Evolutionary conservation across 139 green algal genomes (phyloP).

Genomic region (Volvox africanus): DNA sequence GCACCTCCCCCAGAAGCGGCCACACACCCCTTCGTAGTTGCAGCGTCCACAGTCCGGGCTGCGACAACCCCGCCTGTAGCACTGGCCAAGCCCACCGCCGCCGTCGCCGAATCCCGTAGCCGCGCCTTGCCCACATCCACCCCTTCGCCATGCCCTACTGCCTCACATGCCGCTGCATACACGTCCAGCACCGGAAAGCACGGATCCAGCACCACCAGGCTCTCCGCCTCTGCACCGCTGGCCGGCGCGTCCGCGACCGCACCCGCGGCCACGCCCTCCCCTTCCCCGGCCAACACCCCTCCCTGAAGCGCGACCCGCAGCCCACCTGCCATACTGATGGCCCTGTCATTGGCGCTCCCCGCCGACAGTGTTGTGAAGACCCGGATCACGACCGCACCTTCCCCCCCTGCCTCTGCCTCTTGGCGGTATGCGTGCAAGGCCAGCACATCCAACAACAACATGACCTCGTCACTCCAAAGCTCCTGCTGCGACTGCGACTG

Average conservation of each 20-base stretch:
- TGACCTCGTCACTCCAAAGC: background rate
- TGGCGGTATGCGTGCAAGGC: background rate
- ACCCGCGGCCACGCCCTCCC: background rate
- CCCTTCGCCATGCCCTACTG: background rate
- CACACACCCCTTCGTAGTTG: no score
- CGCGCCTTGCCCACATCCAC: background rate
- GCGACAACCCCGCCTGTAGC: no score
- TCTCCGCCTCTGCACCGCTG: background rate
- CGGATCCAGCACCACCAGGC: background rate
- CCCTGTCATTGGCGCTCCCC: background rate
- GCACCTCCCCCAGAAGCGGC: no score
- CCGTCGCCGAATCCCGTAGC: background rate
- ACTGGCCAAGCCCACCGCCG: no score
- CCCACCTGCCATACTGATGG: background rate
- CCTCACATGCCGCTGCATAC: conserved; percentile 2
- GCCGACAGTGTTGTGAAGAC: background rate
- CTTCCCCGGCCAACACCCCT: background rate
- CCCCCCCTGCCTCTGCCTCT: background rate
- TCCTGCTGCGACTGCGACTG: background rate
- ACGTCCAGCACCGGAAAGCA: conserved; percentile 2
- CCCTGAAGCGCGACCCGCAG: background rate
- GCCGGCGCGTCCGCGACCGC: background rate
- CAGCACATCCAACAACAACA: conserved; percentile 24
- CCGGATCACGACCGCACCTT: background rate
- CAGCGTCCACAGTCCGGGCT: no score